These are phyloP conservation scores for Xenoacremonium recifei DNA, from an alignment of 2,329 filamentous ascomycete species.

Conservation along the genomic window DNA sequence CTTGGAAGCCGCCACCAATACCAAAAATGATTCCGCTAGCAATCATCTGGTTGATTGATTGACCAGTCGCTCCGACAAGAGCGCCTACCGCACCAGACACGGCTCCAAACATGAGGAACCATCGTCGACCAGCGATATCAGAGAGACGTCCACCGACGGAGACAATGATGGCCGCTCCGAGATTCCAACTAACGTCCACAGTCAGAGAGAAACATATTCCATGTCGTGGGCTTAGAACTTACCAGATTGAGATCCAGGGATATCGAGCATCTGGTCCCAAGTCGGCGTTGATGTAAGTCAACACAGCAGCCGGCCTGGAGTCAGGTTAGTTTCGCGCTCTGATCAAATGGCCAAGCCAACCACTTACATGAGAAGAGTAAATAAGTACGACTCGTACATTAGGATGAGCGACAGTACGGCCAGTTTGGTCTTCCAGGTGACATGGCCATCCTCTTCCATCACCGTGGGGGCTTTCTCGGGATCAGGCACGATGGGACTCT, in stretches of 20 bases:
- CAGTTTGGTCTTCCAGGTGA: slow-evolving; percentile 18
- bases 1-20: slow-evolving; percentile 35
- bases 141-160: slow-evolving; percentile 32
- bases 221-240: not conserved
- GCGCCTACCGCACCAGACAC: slow-evolving; percentile 32
- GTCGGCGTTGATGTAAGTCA: slow-evolving; percentile 32
- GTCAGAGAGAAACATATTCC: slow-evolving; percentile 1
- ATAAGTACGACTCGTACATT: slow-evolving; percentile 19
- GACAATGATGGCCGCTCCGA: slow-evolving; percentile 30
- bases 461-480: slow-evolving; percentile 2
- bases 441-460: slow-evolving; percentile 8
- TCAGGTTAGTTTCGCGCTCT: not conserved
- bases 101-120: slow-evolving; percentile 34
- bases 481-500: slow-evolving; percentile 1
- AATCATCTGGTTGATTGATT: slow-evolving; percentile 38
- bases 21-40: slow-evolving; percentile 37
- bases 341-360: not conserved
- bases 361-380: slow-evolving; percentile 19
- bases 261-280: slow-evolving; percentile 31
- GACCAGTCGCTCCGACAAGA: slow-evolving; percentile 36
- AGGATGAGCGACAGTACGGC: slow-evolving; percentile 17
- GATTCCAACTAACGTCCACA: slow-evolving; percentile 17
- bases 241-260: slow-evolving; percentile 31
- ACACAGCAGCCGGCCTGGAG: slow-evolving; percentile 26
- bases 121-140: slow-evolving; percentile 38